Base-by-base conservation (phyloP, 2,329 filamentous ascomycete species). In the Lachnellula willkommii region DNA sequence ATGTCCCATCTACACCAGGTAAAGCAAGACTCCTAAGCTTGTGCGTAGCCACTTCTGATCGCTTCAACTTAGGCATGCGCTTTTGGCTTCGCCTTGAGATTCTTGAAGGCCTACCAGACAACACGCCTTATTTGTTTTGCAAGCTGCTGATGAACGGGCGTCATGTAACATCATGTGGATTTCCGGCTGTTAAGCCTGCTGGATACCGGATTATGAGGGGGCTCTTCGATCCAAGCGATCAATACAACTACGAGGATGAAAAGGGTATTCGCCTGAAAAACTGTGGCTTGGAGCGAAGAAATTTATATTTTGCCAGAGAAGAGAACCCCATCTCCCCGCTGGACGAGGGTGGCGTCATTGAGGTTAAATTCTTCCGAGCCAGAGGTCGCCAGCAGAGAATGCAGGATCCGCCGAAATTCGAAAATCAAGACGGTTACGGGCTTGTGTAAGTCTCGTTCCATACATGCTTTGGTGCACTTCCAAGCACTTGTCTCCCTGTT, bases 1-100 rank as follows among this genome's bases (percentile, higher is more conserved):
- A 84, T 60, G 74, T 84, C 12, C 79, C 81, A 2, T 82, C 80
- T 0, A 64, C 74, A 3, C 74, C 79, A 66, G 79, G 80, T 81
- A 66, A 55, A 68, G 9, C 24, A n/a, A 3, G 24, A 22, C 28
- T 28, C 15, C 32, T 17, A 22, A 4, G 4, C 9, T 8, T 2
- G 11, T 43, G 9, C 17, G 14, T 15, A 24, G 24, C 45, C 17
- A 12, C 5, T 43, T 43, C 55, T 65, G 26, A 65, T 28, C 20
- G 26, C 12, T 24, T 17, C 2, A 49, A 14, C 22, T 22, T 47
- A 82, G 80, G 76, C 2, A 71, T 75, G 14, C 76, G 75, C n/a
- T 84, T 84, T 58, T 77, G 73, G 61, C 67, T 84, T 43, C 73
- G 74, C 32, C 84, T 82, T 63, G 65, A 65, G 5, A 64, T 83